phyloP scores from a whole-genome alignment of 2,329 filamentous ascomycete genomes.

The Neonectria neomacrospora region DNA sequence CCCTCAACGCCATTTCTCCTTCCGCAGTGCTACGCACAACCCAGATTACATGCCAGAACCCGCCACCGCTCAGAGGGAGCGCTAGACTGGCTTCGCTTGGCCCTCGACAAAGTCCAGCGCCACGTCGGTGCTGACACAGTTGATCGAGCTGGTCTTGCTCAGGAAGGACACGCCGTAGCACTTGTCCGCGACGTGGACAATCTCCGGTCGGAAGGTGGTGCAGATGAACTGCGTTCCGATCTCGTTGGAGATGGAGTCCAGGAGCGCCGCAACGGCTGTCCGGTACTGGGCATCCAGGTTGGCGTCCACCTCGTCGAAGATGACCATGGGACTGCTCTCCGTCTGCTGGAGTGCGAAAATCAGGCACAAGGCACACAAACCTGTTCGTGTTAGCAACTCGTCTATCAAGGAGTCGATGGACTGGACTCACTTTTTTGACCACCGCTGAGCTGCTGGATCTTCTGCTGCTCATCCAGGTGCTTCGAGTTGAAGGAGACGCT shows the following conservation, averaged over 20 bases:
- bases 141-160: conserved; percentile 94
- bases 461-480: conserved; percentile 93
- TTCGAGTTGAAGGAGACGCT: conserved; percentile 99
- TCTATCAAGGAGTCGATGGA: background rate
- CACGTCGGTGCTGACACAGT: conserved; percentile 87
- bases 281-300: conserved; percentile 98
- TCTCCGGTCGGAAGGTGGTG: conserved; percentile 97
- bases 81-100: conserved; percentile 60
- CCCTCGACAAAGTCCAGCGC: conserved; percentile 95
- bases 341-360: conserved; percentile 99
- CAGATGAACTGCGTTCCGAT: conserved; percentile 89
- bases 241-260: conserved; percentile 79
- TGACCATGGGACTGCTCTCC: conserved; percentile 97
- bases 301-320: conserved; percentile 98
- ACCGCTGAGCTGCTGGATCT: conserved; percentile 95
- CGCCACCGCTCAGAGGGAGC: background rate
- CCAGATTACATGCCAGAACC: conserved; percentile 28
- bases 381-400: conserved; percentile 54
- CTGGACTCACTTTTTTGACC: conserved; percentile 90
- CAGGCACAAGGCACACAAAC: conserved; percentile 93
- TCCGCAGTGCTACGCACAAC: conserved; percentile 38
- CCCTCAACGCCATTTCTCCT: conserved; percentile 42
- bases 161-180: conserved; percentile 96
- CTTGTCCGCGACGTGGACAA: conserved; percentile 94
- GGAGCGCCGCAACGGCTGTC: conserved; percentile 90